These are phyloP conservation scores for Fusarium torulosum DNA, from an alignment of 2,329 filamentous ascomycete species.

Conservation along the genomic window DNA sequence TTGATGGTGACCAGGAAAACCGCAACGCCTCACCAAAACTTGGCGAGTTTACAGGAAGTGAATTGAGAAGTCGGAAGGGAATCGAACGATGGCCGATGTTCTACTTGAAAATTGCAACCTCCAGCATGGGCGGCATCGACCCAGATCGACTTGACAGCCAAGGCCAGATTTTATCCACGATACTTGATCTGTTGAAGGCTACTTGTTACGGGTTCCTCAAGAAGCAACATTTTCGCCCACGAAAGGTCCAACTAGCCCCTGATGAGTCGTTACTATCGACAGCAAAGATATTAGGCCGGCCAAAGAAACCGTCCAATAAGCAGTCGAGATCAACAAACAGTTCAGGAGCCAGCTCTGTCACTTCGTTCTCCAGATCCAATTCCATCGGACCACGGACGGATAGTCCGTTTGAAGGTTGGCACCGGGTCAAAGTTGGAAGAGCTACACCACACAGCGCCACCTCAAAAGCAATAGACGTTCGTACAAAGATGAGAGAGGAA, in stretches of 20 bases:
- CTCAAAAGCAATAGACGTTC: conserved; percentile 3
- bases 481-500: conserved; percentile 9
- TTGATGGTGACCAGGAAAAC: conserved; percentile 62
- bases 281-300: conserved; percentile 31
- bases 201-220: conserved; percentile 81
- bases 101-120: conserved; percentile 74
- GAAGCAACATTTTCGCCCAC: conserved; percentile 76
- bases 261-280: conserved; percentile 48
- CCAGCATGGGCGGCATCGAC: conserved; percentile 49
- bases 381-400: conserved; percentile 7
- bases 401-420: conserved; percentile 55
- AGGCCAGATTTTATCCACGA: conserved; percentile 61
- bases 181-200: conserved; percentile 72
- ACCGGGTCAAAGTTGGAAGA: conserved; percentile 52
- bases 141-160: conserved; percentile 59
- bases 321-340: conserved; percentile 16
- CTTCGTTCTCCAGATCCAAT: conserved; percentile 14
- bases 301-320: conserved; percentile 33
- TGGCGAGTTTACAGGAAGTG: conserved; percentile 63
- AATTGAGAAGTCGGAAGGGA: conserved; percentile 66
- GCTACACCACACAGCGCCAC: conserved; percentile 12
- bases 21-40: conserved; percentile 52
- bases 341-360: conserved; percentile 30
- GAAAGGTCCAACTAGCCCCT: conserved; percentile 43
- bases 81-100: conserved; percentile 93